Evolutionary conservation across 1,139 yeast genomes (phyloP).

Genomic region (Candida sp.): DNA sequence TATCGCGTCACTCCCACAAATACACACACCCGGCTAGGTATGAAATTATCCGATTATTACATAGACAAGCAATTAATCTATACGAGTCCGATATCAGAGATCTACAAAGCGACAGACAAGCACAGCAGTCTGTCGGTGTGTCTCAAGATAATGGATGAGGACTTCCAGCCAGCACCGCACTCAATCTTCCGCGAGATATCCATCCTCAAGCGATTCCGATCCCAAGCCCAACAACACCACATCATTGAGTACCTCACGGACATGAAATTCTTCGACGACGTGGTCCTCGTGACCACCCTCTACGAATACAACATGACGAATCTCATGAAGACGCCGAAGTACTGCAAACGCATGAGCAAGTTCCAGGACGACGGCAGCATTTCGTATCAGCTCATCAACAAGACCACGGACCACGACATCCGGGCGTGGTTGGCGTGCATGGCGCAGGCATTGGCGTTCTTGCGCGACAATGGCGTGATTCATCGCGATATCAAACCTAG

Average conservation of each 20-base stretch:
- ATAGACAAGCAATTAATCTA: conserved; percentile 26
- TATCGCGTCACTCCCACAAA: neutral
- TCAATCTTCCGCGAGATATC: conserved; percentile 36
- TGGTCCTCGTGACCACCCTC: conserved; percentile 35
- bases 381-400: conserved; percentile 8
- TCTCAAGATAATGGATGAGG: conserved; percentile 44
- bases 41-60: conserved; percentile 18
- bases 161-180: conserved; percentile 43
- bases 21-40: neutral
- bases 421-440: conserved; percentile 23
- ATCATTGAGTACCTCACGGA: conserved; percentile 28
- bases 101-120: conserved; percentile 28
- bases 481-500: conserved; percentile 91
- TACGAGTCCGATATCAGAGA: conserved; percentile 41
- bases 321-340: conserved; percentile 20
- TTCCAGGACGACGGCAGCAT: conserved; percentile 1
- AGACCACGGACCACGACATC: conserved; percentile 13
- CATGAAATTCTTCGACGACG: conserved; percentile 34
- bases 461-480: conserved; percentile 61
- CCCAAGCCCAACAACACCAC: conserved; percentile 14
- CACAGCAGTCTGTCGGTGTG: conserved; percentile 24
- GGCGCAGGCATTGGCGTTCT: conserved; percentile 23
- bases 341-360: conserved; percentile 15
- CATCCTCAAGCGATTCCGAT: conserved; percentile 26
- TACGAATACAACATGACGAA: conserved; percentile 32